These are phyloP conservation scores for Colletotrichum sp. DNA, from an alignment of 2,329 filamentous ascomycete genomes.

Conservation along the genomic window DNA sequence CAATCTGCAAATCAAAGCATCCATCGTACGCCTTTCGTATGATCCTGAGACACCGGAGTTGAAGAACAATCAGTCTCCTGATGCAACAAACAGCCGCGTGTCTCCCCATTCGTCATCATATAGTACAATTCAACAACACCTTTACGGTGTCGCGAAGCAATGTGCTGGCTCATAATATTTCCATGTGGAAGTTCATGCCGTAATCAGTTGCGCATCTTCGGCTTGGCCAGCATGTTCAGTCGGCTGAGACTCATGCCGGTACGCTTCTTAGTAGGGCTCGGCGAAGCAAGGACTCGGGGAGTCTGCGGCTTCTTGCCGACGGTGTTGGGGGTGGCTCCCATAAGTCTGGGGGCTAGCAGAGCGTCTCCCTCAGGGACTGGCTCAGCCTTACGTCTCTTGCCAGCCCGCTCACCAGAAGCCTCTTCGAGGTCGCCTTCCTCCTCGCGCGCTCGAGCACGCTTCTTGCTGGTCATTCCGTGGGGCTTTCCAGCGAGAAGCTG, in stretches of 20 bases:
- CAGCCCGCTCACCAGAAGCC: constrained; percentile 57
- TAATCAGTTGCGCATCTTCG: constrained; percentile 58
- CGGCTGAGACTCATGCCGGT: constrained; percentile 60
- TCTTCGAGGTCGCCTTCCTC: constrained; percentile 65
- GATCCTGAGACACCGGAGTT: not conserved
- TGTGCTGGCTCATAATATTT: not conserved
- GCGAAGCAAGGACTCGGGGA: constrained; percentile 27
- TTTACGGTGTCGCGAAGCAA: not conserved
- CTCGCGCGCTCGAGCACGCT: constrained; percentile 62
- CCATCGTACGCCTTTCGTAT: constrained; percentile 7
- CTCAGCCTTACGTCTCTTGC: constrained; percentile 64
- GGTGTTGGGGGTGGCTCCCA: constrained; percentile 36
- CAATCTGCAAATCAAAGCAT: not conserved
- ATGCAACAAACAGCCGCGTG: not conserved
- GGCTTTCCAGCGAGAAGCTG: constrained; percentile 50
- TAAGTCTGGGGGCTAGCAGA: constrained; percentile 54
- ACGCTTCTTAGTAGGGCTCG: constrained; percentile 58
- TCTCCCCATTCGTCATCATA: not conserved
- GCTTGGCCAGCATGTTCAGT: constrained; percentile 65
- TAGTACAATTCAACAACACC: constrained; percentile 6
- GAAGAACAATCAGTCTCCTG: not conserved
- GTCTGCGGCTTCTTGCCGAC: constrained; percentile 40
- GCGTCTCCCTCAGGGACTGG: constrained; percentile 56
- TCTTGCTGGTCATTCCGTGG: constrained; percentile 71
- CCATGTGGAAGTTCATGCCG: not conserved